Evolutionary conservation across 176 grass and related monocot genomes (phyloP), one percentile per base, ranked within the genome.

Genomic region (Triticum monococcum): DNA sequence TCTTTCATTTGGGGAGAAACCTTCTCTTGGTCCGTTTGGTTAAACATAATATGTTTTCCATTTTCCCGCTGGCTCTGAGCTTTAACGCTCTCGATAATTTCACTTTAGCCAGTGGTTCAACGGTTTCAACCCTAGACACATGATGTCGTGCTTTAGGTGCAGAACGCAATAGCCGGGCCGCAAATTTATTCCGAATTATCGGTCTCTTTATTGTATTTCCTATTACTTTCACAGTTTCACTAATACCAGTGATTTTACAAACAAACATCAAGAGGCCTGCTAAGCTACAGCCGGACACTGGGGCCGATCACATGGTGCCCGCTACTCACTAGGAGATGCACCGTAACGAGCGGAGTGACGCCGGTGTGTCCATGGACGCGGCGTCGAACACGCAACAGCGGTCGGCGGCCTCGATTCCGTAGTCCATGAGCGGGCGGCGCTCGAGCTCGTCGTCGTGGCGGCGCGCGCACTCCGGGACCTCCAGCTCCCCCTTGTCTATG

Each of bases 381-480:
- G 90, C 93, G 60, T 95, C 93, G 48, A 68, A 92, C 70, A 83
- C 28, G 77, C 83, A 90, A 9, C 85, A 72, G 65, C 79, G 67
- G 68, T 87, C 88, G 22, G 64, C 81, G 18, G 87, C 84, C 80
- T 90, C 86, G 24, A 95, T 86, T 56, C 93, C 90, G 66, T 98
- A 94, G 83, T 98, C 91, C 93, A 91, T 88, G 24, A 98, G 86
- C 32, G 93, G 93, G 65, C 94, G 91, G 68, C 89, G 92, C 93
- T 98, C 96, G 10, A 96, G 93, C 78, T 93, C 90, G 0, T 92
- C 91, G 81, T 98, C 96, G 52, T 96, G 93, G 4, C 86, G 81
- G 79, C 86, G 82, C 9, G 88, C 91, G 68, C 91, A 92, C 43
- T 88, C 86, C 9, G 96, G 96, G 59, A 96, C 81, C 83, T 94